Evolutionary conservation across 2,329 filamentous ascomycete species (phyloP).

Genomic region (Fusarium coffeatum): DNA sequence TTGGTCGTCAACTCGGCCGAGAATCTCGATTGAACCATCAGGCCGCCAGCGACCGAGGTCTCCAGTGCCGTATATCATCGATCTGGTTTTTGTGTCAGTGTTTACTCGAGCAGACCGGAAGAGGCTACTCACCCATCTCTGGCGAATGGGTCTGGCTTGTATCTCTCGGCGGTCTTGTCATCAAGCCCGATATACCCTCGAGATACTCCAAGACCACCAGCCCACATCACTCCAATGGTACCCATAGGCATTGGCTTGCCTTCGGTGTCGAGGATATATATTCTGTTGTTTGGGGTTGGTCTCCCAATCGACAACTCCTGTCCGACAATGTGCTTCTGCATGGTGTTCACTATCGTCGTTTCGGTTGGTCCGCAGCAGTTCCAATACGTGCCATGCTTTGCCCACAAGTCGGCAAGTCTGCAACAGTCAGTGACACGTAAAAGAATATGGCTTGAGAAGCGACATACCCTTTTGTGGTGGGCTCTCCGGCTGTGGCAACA

Average conservation of each 20-base stretch:
- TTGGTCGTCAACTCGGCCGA: constrained; percentile 70
- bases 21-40: constrained; percentile 65
- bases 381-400: constrained; percentile 60
- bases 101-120: too few relatives aligned
- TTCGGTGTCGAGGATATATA: constrained; percentile 64
- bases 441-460: neutral
- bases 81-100: constrained; percentile 17
- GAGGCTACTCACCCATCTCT: constrained; percentile 59
- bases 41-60: constrained; percentile 67
- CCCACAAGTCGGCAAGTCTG: constrained; percentile 67
- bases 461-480: constrained; percentile 58
- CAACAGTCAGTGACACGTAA: constrained; percentile 17
- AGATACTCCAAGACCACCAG: constrained; percentile 65
- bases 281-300: constrained; percentile 60
- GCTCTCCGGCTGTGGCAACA: constrained; percentile 67
- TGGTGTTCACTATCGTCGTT: constrained; percentile 69
- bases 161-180: constrained; percentile 62
- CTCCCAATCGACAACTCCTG: constrained; percentile 63
- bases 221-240: constrained; percentile 65
- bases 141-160: constrained; percentile 62
- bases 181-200: constrained; percentile 66
- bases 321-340: constrained; percentile 61
- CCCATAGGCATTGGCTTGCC: constrained; percentile 58
- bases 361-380: constrained; percentile 72
- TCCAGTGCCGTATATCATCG: constrained; percentile 68